phyloP scores from a whole-genome alignment of 345 rosid genomes.

The Eucalyptus globulus region DNA sequence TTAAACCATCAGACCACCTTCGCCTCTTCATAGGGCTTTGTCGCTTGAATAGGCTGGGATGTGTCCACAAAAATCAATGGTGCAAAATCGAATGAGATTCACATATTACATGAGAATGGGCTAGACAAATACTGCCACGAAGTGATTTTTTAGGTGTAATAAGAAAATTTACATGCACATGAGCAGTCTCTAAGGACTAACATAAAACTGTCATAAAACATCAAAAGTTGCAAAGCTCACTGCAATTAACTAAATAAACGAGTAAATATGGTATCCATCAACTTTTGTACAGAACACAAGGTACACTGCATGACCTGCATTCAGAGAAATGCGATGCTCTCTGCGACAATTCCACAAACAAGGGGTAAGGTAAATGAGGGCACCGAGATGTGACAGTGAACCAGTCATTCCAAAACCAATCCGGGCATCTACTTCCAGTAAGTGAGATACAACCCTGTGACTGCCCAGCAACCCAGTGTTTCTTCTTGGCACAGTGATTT shows the following conservation, averaged over 20 bases:
- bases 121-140: background rate
- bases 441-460: background rate
- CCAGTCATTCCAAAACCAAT: background rate
- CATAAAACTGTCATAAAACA: background rate
- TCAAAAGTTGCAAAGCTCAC: background rate
- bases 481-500: background rate
- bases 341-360: background rate
- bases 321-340: background rate
- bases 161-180: background rate
- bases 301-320: background rate
- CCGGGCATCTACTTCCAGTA: background rate
- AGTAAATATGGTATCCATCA: background rate
- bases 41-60: background rate
- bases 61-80: background rate
- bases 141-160: background rate
- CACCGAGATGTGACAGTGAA: background rate
- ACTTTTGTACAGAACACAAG: background rate
- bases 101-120: background rate
- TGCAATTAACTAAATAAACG: background rate
- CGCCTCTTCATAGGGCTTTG: background rate
- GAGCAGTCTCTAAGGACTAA: background rate
- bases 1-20: background rate
- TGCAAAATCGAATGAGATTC: background rate
- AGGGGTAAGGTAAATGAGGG: background rate
- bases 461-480: background rate